These are phyloP conservation scores for Mariannaea elegans DNA, from an alignment of 2,329 filamentous ascomycete genomes.

Conservation along the genomic window DNA sequence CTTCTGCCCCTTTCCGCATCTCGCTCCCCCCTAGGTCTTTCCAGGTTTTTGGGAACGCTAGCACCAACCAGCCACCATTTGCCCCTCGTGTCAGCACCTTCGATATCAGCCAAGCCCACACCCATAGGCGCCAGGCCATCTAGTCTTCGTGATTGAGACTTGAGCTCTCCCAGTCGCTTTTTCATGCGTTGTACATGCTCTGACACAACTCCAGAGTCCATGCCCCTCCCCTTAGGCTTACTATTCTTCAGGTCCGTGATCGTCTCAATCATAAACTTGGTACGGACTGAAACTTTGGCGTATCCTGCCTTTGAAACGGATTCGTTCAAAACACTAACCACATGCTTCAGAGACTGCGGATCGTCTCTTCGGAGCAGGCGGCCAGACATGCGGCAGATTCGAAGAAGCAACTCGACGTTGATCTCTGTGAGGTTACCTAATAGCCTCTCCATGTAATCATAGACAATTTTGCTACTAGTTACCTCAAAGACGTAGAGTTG, in stretches of 20 bases:
- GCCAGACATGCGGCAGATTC: conserved; percentile 83
- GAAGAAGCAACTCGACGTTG: conserved; percentile 88
- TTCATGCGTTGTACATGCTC: conserved; percentile 91
- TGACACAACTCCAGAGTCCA: conserved; percentile 75
- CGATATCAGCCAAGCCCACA: conserved; percentile 83
- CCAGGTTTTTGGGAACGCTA: conserved; percentile 71
- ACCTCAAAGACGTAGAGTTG: conserved; percentile 94
- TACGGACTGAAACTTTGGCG: conserved; percentile 80
- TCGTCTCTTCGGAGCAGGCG: conserved; percentile 89
- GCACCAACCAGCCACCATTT: conserved; percentile 99
- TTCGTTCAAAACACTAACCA: conserved; percentile 80
- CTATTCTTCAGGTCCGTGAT: conserved; percentile 97
- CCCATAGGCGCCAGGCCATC: conserved; percentile 84
- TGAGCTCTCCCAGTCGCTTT: conserved; percentile 84
- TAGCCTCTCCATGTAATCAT: conserved; percentile 88
- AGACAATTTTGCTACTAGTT: conserved; percentile 82
- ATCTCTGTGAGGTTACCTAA: conserved; percentile 79
- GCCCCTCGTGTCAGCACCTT: conserved; percentile 83
- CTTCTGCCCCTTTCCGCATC: conserved; percentile 42
- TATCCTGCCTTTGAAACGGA: conserved; percentile 74
- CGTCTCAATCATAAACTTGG: conserved; percentile 97
- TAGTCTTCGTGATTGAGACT: conserved; percentile 62
- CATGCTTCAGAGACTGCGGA: conserved; percentile 86
- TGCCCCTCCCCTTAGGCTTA: conserved; percentile 78
- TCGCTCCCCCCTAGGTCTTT: conserved; percentile 32